phyloP scores from a whole-genome alignment of 2,329 filamentous ascomycete genomes.

The Talaromyces sp. region DNA sequence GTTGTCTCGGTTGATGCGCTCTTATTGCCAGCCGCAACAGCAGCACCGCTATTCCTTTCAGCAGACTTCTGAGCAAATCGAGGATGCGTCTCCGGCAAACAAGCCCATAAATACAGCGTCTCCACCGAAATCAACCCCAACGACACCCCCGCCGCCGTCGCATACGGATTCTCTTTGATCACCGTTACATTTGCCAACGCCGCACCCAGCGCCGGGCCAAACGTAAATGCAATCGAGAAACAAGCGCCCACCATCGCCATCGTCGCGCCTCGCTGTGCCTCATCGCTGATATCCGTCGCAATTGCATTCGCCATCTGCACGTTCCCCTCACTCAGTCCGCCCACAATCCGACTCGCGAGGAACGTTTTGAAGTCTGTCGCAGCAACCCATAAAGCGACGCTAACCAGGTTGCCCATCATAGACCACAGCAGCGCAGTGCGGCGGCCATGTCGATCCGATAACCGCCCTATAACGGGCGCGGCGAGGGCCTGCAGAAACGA shows the following conservation, averaged over 20 bases:
- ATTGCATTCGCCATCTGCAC: slow-evolving; percentile 95
- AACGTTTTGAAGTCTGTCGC: slow-evolving; percentile 96
- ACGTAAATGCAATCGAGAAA: slow-evolving; percentile 96
- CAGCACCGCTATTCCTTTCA: slow-evolving; percentile 20
- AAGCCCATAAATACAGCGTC: slow-evolving; percentile 79
- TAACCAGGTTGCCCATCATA: slow-evolving; percentile 90
- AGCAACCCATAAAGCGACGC: slow-evolving; percentile 88
- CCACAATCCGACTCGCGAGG: slow-evolving; percentile 84
- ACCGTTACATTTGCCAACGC: slow-evolving; percentile 73
- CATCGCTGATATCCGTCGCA: slow-evolving; percentile 90
- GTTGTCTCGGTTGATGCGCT: slow-evolving; percentile 13
- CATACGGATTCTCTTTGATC: slow-evolving; percentile 87
- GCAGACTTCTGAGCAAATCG: slow-evolving; percentile 52
- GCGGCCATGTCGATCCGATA: slow-evolving; percentile 86
- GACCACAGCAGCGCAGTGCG: slow-evolving; percentile 81
- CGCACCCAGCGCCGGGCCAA: slow-evolving; percentile 87
- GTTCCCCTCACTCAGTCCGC: slow-evolving; percentile 92
- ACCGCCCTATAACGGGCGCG: slow-evolving; percentile 80
- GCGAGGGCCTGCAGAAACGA: slow-evolving; percentile 88
- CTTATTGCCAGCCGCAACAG: not conserved
- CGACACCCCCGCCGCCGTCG: slow-evolving; percentile 83
- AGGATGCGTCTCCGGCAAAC: slow-evolving; percentile 73
- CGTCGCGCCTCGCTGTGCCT: slow-evolving; percentile 76
- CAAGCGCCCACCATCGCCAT: slow-evolving; percentile 96
- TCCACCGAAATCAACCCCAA: slow-evolving; percentile 79